Evolutionary conservation across 2,329 filamentous ascomycete species (phyloP).

Genomic region (Fusarium virguliforme): DNA sequence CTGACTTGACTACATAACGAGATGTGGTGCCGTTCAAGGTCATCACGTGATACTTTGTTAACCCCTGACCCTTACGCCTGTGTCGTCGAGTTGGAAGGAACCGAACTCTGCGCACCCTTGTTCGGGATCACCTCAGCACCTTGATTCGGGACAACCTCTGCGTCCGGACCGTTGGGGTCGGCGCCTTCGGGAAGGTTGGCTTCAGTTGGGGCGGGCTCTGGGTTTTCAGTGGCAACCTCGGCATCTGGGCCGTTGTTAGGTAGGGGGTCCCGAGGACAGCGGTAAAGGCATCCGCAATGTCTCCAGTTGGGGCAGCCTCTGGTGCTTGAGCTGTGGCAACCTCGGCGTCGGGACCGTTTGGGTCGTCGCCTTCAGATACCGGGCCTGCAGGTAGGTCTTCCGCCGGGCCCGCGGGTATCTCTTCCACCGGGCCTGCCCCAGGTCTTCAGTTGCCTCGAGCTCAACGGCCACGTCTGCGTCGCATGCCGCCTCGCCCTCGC

Average conservation of each 20-base stretch:
- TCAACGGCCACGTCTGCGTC: background rate
- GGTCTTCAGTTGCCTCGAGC: background rate
- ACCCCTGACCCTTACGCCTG: background rate
- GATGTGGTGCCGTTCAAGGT: background rate
- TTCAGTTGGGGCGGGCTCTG: background rate
- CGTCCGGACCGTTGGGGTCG: background rate
- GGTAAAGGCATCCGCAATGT: background rate
- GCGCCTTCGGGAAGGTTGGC: background rate
- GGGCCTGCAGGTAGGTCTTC: background rate
- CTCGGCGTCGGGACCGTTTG: background rate
- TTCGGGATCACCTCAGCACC: background rate
- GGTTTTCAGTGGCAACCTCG: background rate
- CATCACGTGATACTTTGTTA: background rate
- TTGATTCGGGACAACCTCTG: background rate
- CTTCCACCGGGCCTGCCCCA: background rate
- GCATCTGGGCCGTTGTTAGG: background rate
- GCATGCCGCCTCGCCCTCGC: background rate
- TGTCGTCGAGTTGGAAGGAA: background rate
- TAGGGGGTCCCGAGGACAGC: background rate
- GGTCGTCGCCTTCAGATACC: background rate
- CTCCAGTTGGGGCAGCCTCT: background rate
- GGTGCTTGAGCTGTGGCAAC: background rate
- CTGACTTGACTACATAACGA: background rate
- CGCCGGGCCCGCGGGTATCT: background rate
- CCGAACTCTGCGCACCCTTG: background rate